Percentiles rank a stretch among this genome's conserved stretches.
Conservation (phyloP, 345 rosid genomes). For the Eucalyptus sp. region DNA sequence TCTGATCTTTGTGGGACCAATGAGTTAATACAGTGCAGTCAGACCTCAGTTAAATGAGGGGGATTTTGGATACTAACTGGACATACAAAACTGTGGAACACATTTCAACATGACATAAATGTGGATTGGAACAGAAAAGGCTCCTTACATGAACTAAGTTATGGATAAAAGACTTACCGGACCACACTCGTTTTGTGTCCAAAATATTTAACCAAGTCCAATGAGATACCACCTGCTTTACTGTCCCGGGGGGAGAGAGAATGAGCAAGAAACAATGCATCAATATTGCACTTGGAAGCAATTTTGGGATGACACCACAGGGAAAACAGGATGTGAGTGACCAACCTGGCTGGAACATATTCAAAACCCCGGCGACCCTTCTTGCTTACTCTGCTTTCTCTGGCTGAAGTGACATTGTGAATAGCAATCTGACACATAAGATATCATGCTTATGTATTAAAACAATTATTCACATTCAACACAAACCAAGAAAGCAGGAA, state of each 20-base stretch:
- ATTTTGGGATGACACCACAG: background rate
- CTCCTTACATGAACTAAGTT: background rate
- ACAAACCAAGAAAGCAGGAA: background rate
- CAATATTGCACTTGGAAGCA: background rate
- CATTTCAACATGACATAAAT: background rate
- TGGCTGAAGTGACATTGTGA: conserved; percentile 81
- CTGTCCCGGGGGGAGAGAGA: conserved; percentile 11
- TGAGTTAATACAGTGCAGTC: background rate
- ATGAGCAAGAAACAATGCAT: background rate
- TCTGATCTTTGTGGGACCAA: background rate
- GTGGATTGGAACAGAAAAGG: background rate
- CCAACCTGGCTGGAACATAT: conserved; percentile 54
- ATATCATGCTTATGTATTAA: background rate
- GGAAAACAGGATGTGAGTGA: background rate
- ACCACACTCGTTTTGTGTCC: conserved; percentile 72
- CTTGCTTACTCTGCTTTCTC: conserved; percentile 77
- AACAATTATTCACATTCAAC: background rate
- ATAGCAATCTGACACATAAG: conserved; percentile 47
- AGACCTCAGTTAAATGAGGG: background rate
- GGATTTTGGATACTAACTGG: background rate
- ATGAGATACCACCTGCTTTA: conserved; percentile 61
- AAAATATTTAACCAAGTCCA: conserved; percentile 87
- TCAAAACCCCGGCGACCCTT: conserved; percentile 83
- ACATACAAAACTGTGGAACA: background rate
- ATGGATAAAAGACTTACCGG: conserved; percentile 29